Evolutionary conservation across 2,329 filamentous ascomycete species (phyloP).

Genomic region (Aspergillus bombycis): DNA sequence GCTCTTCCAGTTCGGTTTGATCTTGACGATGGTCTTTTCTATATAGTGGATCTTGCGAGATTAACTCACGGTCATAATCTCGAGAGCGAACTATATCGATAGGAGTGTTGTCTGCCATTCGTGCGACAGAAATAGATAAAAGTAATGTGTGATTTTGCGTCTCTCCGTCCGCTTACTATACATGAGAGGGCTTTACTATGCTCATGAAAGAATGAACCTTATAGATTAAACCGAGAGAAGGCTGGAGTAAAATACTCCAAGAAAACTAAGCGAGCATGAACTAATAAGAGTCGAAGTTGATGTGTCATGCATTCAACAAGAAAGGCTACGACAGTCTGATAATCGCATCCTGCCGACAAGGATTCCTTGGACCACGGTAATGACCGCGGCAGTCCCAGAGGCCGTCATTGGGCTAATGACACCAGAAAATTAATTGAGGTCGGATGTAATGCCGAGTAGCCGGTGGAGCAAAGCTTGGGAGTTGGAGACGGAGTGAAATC

Average conservation of each 20-base stretch:
- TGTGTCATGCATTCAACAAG: constrained; percentile 16
- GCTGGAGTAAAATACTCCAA: background rate
- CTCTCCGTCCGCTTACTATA: background rate
- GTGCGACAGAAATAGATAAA: background rate
- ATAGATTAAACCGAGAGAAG: background rate
- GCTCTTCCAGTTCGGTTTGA: constrained; percentile 11
- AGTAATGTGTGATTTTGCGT: background rate
- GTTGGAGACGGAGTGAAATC: constrained; percentile 5
- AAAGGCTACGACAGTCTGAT: constrained; percentile 6
- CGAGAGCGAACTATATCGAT: constrained; percentile 34
- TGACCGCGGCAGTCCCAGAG: constrained; percentile 8
- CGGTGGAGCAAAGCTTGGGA: constrained; percentile 15
- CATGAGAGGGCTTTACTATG: background rate
- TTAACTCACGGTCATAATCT: constrained; percentile 15
- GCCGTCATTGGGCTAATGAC: constrained; percentile 14
- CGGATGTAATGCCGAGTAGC: constrained; percentile 19
- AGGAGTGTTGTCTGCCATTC: constrained; percentile 37
- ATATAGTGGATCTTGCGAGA: constrained; percentile 1
- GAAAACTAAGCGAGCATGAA: background rate
- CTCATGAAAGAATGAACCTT: background rate
- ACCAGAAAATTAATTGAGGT: constrained; percentile 4
- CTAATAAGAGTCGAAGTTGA: background rate
- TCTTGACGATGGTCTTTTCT: background rate
- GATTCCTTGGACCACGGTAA: constrained; percentile 18
- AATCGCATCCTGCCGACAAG: constrained; percentile 4